Evolutionary conservation across 805 yeast species (phyloP).

Genomic region (Spathaspora sp.): DNA sequence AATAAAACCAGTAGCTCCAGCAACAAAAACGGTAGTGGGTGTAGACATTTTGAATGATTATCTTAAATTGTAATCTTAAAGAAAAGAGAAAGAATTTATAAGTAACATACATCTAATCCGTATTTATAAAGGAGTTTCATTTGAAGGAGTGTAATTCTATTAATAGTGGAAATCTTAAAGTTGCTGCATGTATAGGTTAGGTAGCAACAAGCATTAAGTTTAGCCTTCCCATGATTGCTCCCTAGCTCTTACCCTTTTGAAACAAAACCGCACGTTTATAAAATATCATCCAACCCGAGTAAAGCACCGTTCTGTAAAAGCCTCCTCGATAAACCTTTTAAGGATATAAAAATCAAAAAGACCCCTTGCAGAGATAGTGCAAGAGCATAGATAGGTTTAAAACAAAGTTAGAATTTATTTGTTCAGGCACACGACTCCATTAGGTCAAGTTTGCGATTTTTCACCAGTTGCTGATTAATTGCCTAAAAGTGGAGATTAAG

Average conservation of each 20-base stretch:
- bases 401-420: no score
- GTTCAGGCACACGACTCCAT: not conserved
- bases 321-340: no score
- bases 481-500: not conserved
- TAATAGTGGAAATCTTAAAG: no score
- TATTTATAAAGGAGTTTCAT: no score
- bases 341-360: no score
- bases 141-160: no score
- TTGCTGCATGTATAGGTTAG: not conserved
- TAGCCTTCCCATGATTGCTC: not conserved
- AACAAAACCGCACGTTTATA: no score
- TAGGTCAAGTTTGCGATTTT: not conserved
- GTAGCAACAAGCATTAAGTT: not conserved
- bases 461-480: not conserved
- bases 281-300: not conserved
- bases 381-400: no score
- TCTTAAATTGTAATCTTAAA: not conserved
- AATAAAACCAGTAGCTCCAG: slow-evolving; percentile 54
- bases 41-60: not conserved
- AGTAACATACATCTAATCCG: not conserved
- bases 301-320: no score
- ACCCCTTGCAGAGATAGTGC: no score
- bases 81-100: not conserved
- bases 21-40: slow-evolving; percentile 31
- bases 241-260: not conserved